Evolutionary conservation across 1,139 yeast genomes (phyloP), one percentile per base, ranked within the genome.

Genomic region (Meyerozyma guilliermondii): DNA sequence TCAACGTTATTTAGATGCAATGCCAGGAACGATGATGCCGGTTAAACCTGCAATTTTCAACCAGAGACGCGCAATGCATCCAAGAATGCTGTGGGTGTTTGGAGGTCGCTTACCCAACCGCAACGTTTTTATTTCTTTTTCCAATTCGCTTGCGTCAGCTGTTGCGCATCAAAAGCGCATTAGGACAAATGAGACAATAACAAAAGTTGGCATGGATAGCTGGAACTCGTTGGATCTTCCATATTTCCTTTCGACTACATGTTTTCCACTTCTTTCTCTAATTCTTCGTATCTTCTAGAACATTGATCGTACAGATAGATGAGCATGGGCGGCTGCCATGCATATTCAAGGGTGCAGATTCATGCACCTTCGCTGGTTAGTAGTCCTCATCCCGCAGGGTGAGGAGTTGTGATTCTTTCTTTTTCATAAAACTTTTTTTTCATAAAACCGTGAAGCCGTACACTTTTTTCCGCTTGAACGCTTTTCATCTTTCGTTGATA

Each of bases 91-190:
- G 18, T 13, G 18, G 33, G 33, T 29, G 33, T 29, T 13, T 29
- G 33, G 33, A 13, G n/a, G 18, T 29, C 33, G 33, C 33, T 29
- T 29, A 16, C 33, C 5, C 10, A 9, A 29, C 16, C 16, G 33
- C 33, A 29, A 29, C 33, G 33, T 29, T 29, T 29, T 29, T 29
- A 29, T 29, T 29, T 29, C 33, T 29, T 29, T 29, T 29, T 29
- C 16, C 18, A 4, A 14, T 14, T 29, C 18, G 7, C 33, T 29
- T 13, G 33, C 33, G 33, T 29, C 33, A 29, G 2, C 16, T 13
- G n/a, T 10, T 26, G 28, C 28, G 28, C 11, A 2, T 7, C 13
- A 26, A n/a, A n/a, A 26, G 28, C 11, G 13, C 13, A n/a, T n/a
- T 10, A 4, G 11, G 13, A n/a, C 28, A 3, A 26, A 26, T 26